Conservation (phyloP, 129 eudicot genomes). For the Pseudognaphalium luteoalbum region DNA sequence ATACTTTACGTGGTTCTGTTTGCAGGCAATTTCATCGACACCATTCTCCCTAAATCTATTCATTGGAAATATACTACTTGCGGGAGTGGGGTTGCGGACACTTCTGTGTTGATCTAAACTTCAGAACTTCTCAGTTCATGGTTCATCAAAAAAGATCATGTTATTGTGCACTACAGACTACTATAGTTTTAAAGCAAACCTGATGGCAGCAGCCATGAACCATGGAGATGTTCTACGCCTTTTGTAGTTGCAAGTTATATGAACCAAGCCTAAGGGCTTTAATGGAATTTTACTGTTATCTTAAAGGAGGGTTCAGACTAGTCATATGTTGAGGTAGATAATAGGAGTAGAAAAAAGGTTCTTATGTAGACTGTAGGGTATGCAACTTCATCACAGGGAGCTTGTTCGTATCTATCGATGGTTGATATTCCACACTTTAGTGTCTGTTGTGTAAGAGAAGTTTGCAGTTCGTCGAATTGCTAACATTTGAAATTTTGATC, state of each 20-base stretch:
- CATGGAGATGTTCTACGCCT: background rate
- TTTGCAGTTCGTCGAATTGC: background rate
- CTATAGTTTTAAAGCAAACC: background rate
- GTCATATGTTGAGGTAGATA: slow-evolving; percentile 1
- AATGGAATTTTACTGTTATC: background rate
- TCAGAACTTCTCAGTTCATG: background rate
- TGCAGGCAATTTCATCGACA: no score
- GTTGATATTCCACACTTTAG: background rate
- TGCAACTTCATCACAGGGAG: background rate
- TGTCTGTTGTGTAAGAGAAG: background rate
- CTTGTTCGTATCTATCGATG: background rate
- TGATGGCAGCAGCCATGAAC: background rate
- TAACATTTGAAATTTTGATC: background rate
- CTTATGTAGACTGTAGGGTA: background rate
- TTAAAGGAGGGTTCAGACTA: background rate
- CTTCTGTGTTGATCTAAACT: no score
- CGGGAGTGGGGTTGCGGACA: no score
- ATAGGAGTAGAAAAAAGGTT: background rate
- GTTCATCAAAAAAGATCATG: background rate
- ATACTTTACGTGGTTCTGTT: no score
- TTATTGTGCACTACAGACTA: background rate
- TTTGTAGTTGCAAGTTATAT: background rate
- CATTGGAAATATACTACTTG: no score
- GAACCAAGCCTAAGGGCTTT: background rate
- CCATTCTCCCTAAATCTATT: no score